A percentile compares a stretch with the other conserved stretches of the same genome.
Conservation (phyloP, 345 rosid species). For the Salix arbutifolia region DNA sequence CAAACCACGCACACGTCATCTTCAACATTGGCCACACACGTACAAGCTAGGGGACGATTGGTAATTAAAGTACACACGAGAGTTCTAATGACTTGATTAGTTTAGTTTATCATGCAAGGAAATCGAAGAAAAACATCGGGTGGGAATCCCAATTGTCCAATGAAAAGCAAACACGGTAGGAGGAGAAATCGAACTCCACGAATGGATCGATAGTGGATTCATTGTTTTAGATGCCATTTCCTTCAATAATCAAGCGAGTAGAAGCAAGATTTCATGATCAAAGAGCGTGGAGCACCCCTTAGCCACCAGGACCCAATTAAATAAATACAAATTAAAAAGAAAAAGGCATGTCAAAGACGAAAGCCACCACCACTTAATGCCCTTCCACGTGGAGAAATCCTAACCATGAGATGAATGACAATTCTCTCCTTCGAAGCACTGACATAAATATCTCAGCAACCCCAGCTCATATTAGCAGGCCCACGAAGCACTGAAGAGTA, state of each 20-base stretch:
- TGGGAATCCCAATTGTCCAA: background rate
- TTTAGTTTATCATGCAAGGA: too few relatives aligned
- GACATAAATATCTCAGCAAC: slow-evolving; percentile 2
- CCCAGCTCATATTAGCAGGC: background rate
- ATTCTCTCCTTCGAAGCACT: background rate
- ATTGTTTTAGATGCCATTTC: background rate
- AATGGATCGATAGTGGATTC: background rate
- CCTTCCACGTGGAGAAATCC: slow-evolving; percentile 2
- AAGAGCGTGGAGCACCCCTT: background rate
- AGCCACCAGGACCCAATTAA: too few relatives aligned
- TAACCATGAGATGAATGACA: slow-evolving; percentile 5
- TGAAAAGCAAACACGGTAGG: background rate
- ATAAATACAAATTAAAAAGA: too few relatives aligned
- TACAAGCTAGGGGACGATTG: background rate
- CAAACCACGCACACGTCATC: background rate
- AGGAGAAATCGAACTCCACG: too few relatives aligned
- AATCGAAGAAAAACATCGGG: too few relatives aligned
- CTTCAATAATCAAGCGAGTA: background rate
- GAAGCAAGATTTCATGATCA: too few relatives aligned
- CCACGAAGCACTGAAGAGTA: too few relatives aligned
- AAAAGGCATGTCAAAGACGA: background rate
- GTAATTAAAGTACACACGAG: too few relatives aligned
- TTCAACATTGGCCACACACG: background rate
- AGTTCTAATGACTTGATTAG: too few relatives aligned
- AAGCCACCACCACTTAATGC: background rate